phyloP scores from a whole-genome alignment of 768 basidiomycete genomes.

The Leccinum disarticulatum region DNA sequence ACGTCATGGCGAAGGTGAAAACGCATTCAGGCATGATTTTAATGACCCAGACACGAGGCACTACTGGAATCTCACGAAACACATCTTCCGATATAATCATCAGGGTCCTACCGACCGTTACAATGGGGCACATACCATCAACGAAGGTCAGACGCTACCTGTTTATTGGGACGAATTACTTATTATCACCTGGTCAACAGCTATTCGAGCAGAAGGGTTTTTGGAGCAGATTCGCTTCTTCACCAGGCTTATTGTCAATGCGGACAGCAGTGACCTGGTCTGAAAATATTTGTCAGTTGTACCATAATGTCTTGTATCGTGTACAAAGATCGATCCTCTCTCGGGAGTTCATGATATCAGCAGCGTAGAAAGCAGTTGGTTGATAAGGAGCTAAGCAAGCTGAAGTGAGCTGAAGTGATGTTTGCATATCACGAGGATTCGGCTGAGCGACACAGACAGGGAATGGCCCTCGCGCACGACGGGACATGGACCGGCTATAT shows the following conservation, averaged over 20 bases:
- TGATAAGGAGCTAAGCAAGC: no score
- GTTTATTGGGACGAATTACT: slow-evolving; percentile 6
- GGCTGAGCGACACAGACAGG: no score
- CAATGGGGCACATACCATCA: slow-evolving; percentile 33
- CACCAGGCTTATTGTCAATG: no score
- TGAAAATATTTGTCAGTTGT: not conserved
- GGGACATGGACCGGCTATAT: no score
- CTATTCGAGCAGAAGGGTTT: no score
- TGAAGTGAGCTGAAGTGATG: no score
- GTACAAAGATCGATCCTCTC: not conserved
- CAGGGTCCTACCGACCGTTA: slow-evolving; percentile 32
- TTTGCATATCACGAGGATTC: no score
- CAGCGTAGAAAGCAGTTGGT: no score
- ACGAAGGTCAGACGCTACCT: slow-evolving; percentile 23
- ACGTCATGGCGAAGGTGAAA: slow-evolving; percentile 20
- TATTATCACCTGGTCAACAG: not conserved
- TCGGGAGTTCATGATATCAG: not conserved
- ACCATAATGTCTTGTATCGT: not conserved
- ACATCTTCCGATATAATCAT: slow-evolving; percentile 50
- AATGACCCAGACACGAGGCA: slow-evolving; percentile 39
- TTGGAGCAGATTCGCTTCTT: no score
- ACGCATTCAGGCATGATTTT: no score
- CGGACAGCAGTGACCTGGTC: slow-evolving; percentile 3
- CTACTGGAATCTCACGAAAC: slow-evolving; percentile 45
- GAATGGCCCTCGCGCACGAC: no score